Conservation (phyloP, 352 stramenopile genomes). For the Elongisporangium undulatum region DNA sequence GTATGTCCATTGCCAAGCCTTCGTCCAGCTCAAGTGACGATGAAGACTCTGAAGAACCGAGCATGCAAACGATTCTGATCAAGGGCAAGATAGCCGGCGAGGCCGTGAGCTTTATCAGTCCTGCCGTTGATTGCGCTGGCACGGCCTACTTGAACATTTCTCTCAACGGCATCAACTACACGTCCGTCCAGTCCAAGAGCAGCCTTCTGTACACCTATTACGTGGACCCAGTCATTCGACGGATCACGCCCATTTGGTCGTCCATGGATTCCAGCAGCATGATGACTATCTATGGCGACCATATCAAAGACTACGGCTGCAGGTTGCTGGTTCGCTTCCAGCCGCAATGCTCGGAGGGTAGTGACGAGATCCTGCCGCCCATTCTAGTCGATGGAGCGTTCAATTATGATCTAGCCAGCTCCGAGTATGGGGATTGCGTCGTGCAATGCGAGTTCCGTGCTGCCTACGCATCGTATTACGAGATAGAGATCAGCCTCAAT, state of each 20-base stretch:
- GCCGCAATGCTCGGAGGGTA: conserved; percentile 24
- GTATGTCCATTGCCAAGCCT: conserved; percentile 21
- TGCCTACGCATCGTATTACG: conserved; percentile 37
- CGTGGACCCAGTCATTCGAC: conserved; percentile 39
- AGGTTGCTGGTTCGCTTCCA: conserved; percentile 36
- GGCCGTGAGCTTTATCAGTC: conserved; percentile 45
- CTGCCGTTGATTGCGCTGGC: conserved; percentile 28
- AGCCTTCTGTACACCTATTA: conserved; percentile 62
- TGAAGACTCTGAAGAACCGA: neutral
- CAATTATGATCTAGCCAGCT: neutral
- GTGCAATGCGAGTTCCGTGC: conserved; percentile 31
- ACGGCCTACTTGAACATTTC: conserved; percentile 57
- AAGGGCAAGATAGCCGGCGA: conserved; percentile 58
- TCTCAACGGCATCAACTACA: conserved; percentile 78
- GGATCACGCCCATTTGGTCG: conserved; percentile 44
- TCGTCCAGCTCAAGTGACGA: neutral
- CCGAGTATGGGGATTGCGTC: conserved; percentile 6
- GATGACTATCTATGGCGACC: conserved; percentile 34
- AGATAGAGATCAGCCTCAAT: conserved; percentile 66
- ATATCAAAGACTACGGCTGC: conserved; percentile 52
- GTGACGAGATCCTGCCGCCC: conserved; percentile 6
- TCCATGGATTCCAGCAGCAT: conserved; percentile 27
- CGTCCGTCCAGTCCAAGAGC: conserved; percentile 27
- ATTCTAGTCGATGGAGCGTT: neutral
- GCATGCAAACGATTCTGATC: conserved; percentile 18